phyloP scores from a whole-genome alignment of 345 rosid genomes.

The Mercurialis annua region DNA sequence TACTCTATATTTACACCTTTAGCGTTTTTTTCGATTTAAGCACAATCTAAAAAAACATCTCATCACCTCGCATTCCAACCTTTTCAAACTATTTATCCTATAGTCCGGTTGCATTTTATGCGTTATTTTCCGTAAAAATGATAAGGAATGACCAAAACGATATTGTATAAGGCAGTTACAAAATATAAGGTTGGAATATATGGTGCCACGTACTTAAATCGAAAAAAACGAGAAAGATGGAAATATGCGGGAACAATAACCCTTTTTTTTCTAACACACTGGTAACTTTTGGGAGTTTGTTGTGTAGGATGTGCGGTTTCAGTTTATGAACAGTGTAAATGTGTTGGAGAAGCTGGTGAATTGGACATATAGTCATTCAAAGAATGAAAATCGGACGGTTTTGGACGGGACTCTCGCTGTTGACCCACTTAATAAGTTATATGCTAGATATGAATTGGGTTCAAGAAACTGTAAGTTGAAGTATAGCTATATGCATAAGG shows the following conservation, averaged over 20 bases:
- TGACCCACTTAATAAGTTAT: slow-evolving; percentile 28
- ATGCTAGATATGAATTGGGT: slow-evolving; percentile 26
- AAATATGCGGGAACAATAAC: too few relatives aligned
- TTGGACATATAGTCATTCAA: slow-evolving; percentile 30
- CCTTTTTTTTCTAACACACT: not conserved
- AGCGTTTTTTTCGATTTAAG: too few relatives aligned
- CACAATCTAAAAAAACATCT: too few relatives aligned
- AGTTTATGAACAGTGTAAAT: slow-evolving; percentile 35
- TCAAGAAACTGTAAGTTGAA: slow-evolving; percentile 29
- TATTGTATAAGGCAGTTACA: too few relatives aligned
- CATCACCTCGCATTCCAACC: too few relatives aligned
- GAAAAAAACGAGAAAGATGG: too few relatives aligned
- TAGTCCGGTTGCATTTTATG: not conserved
- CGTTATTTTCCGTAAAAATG: not conserved
- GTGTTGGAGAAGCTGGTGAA: slow-evolving; percentile 29
- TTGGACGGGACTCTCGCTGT: slow-evolving; percentile 32
- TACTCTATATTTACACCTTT: too few relatives aligned
- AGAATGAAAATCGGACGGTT: slow-evolving; percentile 22
- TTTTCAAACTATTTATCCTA: too few relatives aligned
- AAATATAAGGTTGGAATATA: too few relatives aligned
- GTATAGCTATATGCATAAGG: slow-evolving; percentile 28
- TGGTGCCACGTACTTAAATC: too few relatives aligned
- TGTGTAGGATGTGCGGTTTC: slow-evolving; percentile 33
- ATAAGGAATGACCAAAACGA: too few relatives aligned
- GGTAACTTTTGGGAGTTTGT: not conserved